These are phyloP conservation scores for Elsinoe arachidis DNA, from an alignment of 2,329 filamentous ascomycete species.

Conservation along the genomic window DNA sequence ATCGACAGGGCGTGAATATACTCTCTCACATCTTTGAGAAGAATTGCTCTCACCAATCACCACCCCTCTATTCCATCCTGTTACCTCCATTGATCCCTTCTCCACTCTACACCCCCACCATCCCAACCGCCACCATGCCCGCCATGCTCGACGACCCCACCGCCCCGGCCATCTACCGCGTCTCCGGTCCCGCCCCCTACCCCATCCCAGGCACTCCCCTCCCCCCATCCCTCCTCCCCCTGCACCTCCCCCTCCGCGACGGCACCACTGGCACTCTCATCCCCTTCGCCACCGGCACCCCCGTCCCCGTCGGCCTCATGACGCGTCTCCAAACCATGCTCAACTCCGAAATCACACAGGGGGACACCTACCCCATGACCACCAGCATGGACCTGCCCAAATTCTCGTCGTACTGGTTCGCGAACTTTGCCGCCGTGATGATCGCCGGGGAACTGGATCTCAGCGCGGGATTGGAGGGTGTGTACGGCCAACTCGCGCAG, in stretches of 20 bases:
- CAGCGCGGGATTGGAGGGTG: slow-evolving; percentile 52
- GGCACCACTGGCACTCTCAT: slow-evolving; percentile 77
- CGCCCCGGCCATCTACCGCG: slow-evolving; percentile 60
- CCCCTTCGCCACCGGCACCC: slow-evolving; percentile 66
- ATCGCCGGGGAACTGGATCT: slow-evolving; percentile 54
- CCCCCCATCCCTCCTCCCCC: slow-evolving; percentile 59
- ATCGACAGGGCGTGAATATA: neutral
- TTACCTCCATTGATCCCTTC: neutral
- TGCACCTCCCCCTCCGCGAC: slow-evolving; percentile 74
- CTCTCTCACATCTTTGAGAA: neutral
- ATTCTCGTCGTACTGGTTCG: slow-evolving; percentile 83
- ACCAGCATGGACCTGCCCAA: slow-evolving; percentile 63
- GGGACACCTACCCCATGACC: slow-evolving; percentile 85
- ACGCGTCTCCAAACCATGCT: slow-evolving; percentile 74
- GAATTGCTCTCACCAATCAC: too few relatives aligned
- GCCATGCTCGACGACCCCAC: slow-evolving; percentile 71
- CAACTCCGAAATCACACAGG: slow-evolving; percentile 83
- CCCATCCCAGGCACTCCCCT: slow-evolving; percentile 55
- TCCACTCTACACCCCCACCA: neutral
- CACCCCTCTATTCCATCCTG: too few relatives aligned
- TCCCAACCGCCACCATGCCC: slow-evolving; percentile 49
- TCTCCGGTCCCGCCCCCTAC: slow-evolving; percentile 57
- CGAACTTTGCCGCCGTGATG: slow-evolving; percentile 84
- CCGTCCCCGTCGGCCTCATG: slow-evolving; percentile 68
- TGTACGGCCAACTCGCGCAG: slow-evolving; percentile 24